These are phyloP conservation scores for Rhododendron vialii DNA, from an alignment of 148 eudicot genomes.

Conservation along the genomic window DNA sequence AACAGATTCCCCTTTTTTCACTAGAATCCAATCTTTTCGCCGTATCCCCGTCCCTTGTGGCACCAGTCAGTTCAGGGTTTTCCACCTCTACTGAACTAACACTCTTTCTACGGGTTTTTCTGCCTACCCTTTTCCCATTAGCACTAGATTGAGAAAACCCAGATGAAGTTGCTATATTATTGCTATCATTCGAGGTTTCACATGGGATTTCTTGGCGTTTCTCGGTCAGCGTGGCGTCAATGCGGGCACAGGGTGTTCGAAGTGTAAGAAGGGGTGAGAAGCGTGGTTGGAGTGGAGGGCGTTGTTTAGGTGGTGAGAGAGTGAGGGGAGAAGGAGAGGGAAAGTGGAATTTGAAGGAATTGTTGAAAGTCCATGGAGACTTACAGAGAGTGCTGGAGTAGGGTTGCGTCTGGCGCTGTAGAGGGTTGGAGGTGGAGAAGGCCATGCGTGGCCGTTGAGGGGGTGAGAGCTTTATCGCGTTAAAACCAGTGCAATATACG, in stretches of 20 bases:
- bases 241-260: slow-evolving; percentile 24
- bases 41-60: slow-evolving; percentile 17
- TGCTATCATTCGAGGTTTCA: slow-evolving; percentile 13
- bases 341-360: slow-evolving; percentile 29
- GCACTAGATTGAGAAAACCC: slow-evolving; percentile 28
- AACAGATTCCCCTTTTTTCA: slow-evolving; percentile 22
- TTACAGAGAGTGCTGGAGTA: slow-evolving; percentile 42
- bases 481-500: not conserved
- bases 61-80: slow-evolving; percentile 16
- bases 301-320: slow-evolving; percentile 31
- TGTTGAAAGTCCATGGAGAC: slow-evolving; percentile 28
- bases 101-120: slow-evolving; percentile 6
- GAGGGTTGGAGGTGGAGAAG: slow-evolving; percentile 39
- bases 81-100: slow-evolving; percentile 15
- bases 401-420: slow-evolving; percentile 15
- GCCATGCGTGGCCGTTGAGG: slow-evolving; percentile 72
- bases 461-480: not conserved
- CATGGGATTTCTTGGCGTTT: slow-evolving; percentile 21
- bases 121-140: slow-evolving; percentile 22
- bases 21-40: slow-evolving; percentile 18
- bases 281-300: not conserved
- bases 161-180: slow-evolving; percentile 18
- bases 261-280: slow-evolving; percentile 26
- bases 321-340: slow-evolving; percentile 17
- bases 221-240: slow-evolving; percentile 12